phyloP scores from a whole-genome alignment of 192 early-diverging fungal genomes.

The Funneliformis geosporum region DNA sequence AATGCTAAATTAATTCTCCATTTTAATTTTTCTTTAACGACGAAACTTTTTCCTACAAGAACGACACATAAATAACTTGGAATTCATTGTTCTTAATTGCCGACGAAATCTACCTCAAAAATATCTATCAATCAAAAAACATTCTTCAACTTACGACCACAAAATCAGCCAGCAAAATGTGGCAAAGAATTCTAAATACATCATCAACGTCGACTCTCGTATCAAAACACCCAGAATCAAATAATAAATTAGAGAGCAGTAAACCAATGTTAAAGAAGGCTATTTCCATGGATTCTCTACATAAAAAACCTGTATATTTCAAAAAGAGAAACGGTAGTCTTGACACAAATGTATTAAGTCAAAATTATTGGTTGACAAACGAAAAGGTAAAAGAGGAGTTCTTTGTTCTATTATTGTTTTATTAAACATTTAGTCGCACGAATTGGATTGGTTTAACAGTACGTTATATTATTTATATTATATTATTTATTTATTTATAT shows the following conservation, averaged over 20 bases:
- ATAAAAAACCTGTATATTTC: not conserved
- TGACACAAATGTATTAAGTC: not conserved
- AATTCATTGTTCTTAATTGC: too few relatives aligned
- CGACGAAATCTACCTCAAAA: too few relatives aligned
- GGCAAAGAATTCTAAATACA: not conserved
- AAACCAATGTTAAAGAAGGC: not conserved
- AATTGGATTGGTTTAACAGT: not conserved
- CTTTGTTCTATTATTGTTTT: not conserved
- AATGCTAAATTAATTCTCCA: too few relatives aligned
- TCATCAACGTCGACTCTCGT: not conserved
- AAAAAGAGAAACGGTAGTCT: slow-evolving; percentile 14
- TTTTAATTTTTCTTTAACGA: too few relatives aligned
- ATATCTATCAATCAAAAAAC: too few relatives aligned
- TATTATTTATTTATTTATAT: not conserved
- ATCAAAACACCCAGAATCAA: not conserved
- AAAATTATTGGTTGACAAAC: not conserved
- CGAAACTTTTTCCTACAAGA: too few relatives aligned
- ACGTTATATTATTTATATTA: not conserved
- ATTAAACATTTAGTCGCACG: not conserved
- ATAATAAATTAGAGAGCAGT: not conserved
- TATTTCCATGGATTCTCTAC: not conserved
- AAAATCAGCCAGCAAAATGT: not conserved
- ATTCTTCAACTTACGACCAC: not conserved
- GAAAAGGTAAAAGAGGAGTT: not conserved
- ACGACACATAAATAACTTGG: too few relatives aligned